Evolutionary conservation across 805 yeast genomes (phyloP), one percentile per base, ranked within the genome.

Genomic region (Hanseniaspora vineae): DNA sequence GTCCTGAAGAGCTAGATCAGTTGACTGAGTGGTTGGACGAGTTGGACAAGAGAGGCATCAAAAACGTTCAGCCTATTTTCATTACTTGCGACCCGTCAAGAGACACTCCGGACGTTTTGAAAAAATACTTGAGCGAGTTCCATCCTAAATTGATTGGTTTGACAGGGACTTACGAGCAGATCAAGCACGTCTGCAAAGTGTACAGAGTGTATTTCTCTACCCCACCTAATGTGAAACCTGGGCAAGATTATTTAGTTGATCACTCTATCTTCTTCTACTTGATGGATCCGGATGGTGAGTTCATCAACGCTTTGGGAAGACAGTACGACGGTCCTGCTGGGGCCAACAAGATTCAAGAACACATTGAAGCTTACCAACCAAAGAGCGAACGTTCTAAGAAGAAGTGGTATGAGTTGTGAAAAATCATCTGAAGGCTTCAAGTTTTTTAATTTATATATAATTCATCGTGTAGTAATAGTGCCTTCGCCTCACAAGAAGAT

Each of bases 231-330:
- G 82, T 92, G 44, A 86, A 88, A 62, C 92, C 95, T 0, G 97
- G 97, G 17, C 95, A 92, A 66, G 96, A 92, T 57, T 92, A 92
- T 61, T 72, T 92, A 51, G 98, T 92, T 32, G 98, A 92, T 62
- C 98, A 92, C 66, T 90, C 97, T 2, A 88, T 92, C 50, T 92
- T 92, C 77, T 90, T 90, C 67, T 92, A 92, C 60, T 70, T 92
- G 57, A 90, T 92, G 97, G 97, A 92, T 62, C 89, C 96, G n/a
- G 96, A 92, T 62, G 98, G 97, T 44, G 79, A 86, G 60, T 92
- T 87, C 60, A 84, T 90, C 44, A 96, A 90, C 62, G 97, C 92
- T 6, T 71, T 90, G 55, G 98, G 98, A 47, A 80, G 95, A 64
- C 90, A 90, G 58, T 85, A 81, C 55, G 85, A 81, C 49, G 89